Conservation (phyloP, 495 filamentous ascomycete genomes). For the Aspergillus campestris region DNA sequence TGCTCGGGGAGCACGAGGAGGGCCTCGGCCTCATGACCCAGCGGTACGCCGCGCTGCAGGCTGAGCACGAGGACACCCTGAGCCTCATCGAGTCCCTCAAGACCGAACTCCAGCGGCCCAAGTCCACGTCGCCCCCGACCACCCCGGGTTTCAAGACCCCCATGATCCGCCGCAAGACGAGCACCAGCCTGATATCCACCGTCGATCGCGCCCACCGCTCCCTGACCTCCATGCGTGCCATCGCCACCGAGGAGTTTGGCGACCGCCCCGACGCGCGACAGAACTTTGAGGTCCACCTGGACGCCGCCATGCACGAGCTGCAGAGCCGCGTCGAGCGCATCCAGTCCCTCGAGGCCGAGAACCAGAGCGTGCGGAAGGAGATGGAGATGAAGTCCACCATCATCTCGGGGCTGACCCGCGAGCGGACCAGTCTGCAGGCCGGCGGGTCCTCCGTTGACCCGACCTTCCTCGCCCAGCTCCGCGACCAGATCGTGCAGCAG, state of each 20-base stretch:
- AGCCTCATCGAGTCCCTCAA: conserved; percentile 84
- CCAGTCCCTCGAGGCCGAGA: conserved; percentile 78
- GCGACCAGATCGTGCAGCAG: conserved; percentile 77
- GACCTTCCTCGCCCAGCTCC: conserved; percentile 77
- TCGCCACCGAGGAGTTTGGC: conserved; percentile 80
- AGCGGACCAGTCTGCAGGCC: conserved; percentile 77
- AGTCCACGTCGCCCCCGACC: conserved; percentile 56
- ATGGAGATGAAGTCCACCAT: conserved; percentile 94
- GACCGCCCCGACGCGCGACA: conserved; percentile 74
- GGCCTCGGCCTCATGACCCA: conserved; percentile 60
- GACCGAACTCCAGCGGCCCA: conserved; percentile 70
- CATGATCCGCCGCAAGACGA: conserved; percentile 87
- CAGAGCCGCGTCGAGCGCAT: conserved; percentile 80
- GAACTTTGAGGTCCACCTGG: conserved; percentile 86
- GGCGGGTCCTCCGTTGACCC: conserved; percentile 81
- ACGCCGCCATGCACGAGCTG: conserved; percentile 87
- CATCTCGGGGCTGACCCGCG: conserved; percentile 86
- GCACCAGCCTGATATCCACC: conserved; percentile 73
- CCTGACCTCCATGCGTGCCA: conserved; percentile 79
- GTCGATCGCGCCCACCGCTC: conserved; percentile 89
- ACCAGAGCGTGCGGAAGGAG: conserved; percentile 77
- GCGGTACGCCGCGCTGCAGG: conserved; percentile 73
- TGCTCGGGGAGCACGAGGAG: conserved; percentile 69
- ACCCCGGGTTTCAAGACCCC: conserved; percentile 40
- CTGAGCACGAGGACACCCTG: conserved; percentile 71